Evolutionary conservation across 2,329 filamentous ascomycete genomes (phyloP).

Genomic region (Aspergillus ruber): DNA sequence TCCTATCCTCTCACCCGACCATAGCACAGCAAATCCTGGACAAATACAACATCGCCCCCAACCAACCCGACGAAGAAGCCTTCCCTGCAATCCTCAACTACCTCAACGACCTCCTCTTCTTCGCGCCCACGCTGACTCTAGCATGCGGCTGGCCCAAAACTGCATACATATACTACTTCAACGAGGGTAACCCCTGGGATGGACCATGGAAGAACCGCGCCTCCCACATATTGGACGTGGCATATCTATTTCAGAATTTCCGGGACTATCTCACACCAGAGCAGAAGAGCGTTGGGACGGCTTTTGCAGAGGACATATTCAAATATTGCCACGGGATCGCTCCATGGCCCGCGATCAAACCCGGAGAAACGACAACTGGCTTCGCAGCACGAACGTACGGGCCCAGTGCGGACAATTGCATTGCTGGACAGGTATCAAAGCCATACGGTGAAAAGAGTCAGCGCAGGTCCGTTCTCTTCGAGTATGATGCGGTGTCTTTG

Average conservation of each 20-base stretch:
- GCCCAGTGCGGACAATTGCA: slow-evolving; percentile 11
- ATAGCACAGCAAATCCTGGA: slow-evolving; percentile 24
- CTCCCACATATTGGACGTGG: slow-evolving; percentile 42
- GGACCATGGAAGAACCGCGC: slow-evolving; percentile 36
- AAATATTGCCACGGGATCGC: slow-evolving; percentile 33
- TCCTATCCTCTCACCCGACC: slow-evolving; percentile 16
- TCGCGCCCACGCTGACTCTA: slow-evolving; percentile 37
- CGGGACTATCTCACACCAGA: slow-evolving; percentile 30
- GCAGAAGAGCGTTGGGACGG: slow-evolving; percentile 24
- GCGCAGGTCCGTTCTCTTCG: slow-evolving; percentile 19
- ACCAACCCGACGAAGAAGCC: slow-evolving; percentile 36
- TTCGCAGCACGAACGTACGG: slow-evolving; percentile 23
- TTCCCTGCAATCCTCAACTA: slow-evolving; percentile 39
- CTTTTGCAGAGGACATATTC: slow-evolving; percentile 34
- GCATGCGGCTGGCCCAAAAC: slow-evolving; percentile 32
- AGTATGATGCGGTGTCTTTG: slow-evolving; percentile 15
- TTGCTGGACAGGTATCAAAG: slow-evolving; percentile 5
- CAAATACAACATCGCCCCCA: slow-evolving; percentile 35
- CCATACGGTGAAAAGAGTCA: slow-evolving; percentile 17
- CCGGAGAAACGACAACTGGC: slow-evolving; percentile 8
- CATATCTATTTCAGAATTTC: slow-evolving; percentile 44
- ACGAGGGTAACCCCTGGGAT: slow-evolving; percentile 44
- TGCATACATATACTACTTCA: slow-evolving; percentile 40
- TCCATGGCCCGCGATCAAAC: slow-evolving; percentile 23
- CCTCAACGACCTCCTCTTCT: slow-evolving; percentile 42